Percentiles rank a stretch among this genome's conserved stretches.
These are phyloP conservation scores for Microstroma glucosiphilum DNA, from an alignment of 1,284 basidiomycete species.

Conservation along the genomic window DNA sequence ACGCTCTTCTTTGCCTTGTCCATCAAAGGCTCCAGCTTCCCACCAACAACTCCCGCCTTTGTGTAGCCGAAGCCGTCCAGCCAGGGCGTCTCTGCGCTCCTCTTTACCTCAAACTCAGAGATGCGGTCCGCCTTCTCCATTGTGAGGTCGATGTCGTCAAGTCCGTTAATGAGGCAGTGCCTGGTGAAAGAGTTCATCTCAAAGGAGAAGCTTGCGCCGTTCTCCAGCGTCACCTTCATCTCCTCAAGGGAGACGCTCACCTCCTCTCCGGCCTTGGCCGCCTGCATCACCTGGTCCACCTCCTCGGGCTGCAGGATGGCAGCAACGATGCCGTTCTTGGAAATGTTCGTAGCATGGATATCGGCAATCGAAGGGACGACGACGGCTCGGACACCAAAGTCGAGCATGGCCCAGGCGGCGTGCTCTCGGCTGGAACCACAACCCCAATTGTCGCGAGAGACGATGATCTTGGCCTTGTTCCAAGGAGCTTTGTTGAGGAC, in stretches of 20 bases:
- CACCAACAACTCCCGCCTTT: conserved; percentile 8
- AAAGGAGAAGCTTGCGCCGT: conserved; percentile 31
- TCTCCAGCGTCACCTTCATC: conserved; percentile 32
- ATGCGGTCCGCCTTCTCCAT: conserved; percentile 39
- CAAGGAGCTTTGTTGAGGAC: conserved; percentile 44
- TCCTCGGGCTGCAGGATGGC: conserved; percentile 31
- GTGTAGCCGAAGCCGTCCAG: conserved; percentile 30
- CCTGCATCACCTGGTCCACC: conserved; percentile 32
- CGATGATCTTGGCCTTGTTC: conserved; percentile 37
- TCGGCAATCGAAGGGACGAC: conserved; percentile 44
- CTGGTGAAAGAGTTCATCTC: conserved; percentile 36
- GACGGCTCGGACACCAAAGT: conserved; percentile 46
- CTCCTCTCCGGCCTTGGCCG: conserved; percentile 39
- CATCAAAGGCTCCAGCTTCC: conserved; percentile 22
- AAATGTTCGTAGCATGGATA: conserved; percentile 45
- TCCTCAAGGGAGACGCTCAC: conserved; percentile 42
- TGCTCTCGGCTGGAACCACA: conserved; percentile 47
- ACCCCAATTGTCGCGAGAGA: conserved; percentile 45
- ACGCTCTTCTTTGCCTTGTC: conserved; percentile 23
- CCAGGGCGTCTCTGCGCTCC: conserved; percentile 40
- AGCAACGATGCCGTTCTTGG: conserved; percentile 46
- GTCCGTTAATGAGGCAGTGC: conserved; percentile 44
- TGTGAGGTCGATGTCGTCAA: conserved; percentile 47
- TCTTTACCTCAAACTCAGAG: conserved; percentile 27
- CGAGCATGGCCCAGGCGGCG: conserved; percentile 46